These are phyloP conservation scores for Insectozyma bohioensis DNA, from an alignment of 1,139 yeast genomes.

Conservation along the genomic window DNA sequence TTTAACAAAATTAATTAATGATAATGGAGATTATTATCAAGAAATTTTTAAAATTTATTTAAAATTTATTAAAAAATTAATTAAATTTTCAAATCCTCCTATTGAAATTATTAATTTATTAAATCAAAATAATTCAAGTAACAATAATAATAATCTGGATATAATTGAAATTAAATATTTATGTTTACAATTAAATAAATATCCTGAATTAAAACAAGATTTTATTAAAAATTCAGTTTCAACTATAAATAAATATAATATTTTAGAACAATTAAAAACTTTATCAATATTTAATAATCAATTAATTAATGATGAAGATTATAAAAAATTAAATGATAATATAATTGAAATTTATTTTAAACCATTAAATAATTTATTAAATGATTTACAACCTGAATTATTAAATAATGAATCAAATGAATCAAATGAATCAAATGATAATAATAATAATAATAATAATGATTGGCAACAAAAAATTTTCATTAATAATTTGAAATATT, in stretches of 20 bases:
- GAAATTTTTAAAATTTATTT: constrained; percentile 30
- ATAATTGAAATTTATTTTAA: constrained; percentile 17
- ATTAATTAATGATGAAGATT: constrained; percentile 10
- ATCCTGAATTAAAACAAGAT: background rate
- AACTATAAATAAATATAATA: constrained; percentile 3
- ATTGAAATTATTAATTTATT: constrained; percentile 1
- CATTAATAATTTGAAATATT: constrained; percentile 34
- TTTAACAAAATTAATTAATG: constrained; percentile 31
- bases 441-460: constrained; percentile 6
- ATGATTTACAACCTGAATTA: constrained; percentile 9
- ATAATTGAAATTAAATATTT: constrained; percentile 10
- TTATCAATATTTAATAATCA: constrained; percentile 23
- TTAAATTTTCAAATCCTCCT: constrained; percentile 13
- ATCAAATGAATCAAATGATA: too few species aligned
- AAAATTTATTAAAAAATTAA: constrained; percentile 33
- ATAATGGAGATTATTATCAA: constrained; percentile 37
- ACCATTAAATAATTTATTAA: constrained; percentile 19
- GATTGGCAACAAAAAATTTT: constrained; percentile 20
- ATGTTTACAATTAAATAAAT: constrained; percentile 6
- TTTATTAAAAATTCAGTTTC: background rate
- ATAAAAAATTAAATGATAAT: constrained; percentile 13
- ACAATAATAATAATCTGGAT: constrained; percentile 2
- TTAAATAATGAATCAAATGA: too few species aligned
- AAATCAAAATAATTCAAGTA: too few species aligned
- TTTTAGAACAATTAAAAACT: constrained; percentile 30